Percentiles rank a stretch among this genome's conserved stretches.
Conservation (phyloP, 2,329 filamentous ascomycete species). For the Chaetomiaceae sp. region DNA sequence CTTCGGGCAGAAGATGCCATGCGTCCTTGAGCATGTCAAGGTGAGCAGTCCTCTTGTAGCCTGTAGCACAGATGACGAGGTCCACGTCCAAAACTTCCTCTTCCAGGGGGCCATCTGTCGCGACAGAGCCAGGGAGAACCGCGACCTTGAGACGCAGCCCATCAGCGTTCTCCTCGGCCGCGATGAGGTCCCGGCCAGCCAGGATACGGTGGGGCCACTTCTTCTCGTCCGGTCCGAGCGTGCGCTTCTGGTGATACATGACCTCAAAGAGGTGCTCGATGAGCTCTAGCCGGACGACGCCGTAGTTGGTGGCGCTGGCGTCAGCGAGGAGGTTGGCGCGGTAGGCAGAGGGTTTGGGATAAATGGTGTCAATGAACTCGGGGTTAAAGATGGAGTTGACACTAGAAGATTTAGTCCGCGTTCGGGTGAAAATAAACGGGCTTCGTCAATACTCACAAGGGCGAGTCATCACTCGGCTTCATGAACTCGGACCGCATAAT, state of each 20-base stretch:
- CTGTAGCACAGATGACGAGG: constrained; percentile 79
- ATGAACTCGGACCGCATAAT: constrained; percentile 80
- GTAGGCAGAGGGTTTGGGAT: constrained; percentile 57
- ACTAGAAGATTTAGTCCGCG: constrained; percentile 38
- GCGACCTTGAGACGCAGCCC: constrained; percentile 56
- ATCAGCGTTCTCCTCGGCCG: constrained; percentile 50
- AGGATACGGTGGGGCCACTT: constrained; percentile 81
- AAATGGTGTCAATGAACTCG: constrained; percentile 72
- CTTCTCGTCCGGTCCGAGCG: constrained; percentile 60
- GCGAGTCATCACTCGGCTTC: constrained; percentile 89
- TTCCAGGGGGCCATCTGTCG: constrained; percentile 27
- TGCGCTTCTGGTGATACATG: constrained; percentile 79
- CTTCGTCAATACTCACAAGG: constrained; percentile 70
- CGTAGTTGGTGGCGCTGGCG: constrained; percentile 87
- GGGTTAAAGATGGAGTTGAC: constrained; percentile 98
- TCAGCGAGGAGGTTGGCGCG: constrained; percentile 58
- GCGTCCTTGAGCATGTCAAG: constrained; percentile 68
- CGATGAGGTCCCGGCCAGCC: constrained; percentile 59
- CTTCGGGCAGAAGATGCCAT: constrained; percentile 58
- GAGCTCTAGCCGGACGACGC: constrained; percentile 84
- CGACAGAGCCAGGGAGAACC: constrained; percentile 36
- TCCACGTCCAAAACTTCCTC: constrained; percentile 70
- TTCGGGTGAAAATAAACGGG: too few species aligned
- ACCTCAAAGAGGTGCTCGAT: constrained; percentile 84
- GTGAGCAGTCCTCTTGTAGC: constrained; percentile 75